These are phyloP conservation scores for Acacia confusa DNA, from an alignment of 306 rosid species.

Conservation along the genomic window DNA sequence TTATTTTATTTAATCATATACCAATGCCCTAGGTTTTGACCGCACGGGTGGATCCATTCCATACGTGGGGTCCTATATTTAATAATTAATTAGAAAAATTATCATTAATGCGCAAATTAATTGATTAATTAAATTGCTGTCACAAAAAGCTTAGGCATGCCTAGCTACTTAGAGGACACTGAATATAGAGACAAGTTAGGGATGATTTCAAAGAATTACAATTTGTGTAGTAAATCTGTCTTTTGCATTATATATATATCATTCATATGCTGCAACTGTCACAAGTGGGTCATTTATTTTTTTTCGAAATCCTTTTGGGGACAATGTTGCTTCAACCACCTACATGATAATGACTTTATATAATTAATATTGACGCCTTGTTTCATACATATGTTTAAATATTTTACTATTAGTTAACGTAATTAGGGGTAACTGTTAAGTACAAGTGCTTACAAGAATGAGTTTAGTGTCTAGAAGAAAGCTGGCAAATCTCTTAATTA, in stretches of 20 bases:
- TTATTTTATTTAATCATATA: not conserved
- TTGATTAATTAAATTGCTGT: constrained; percentile 29
- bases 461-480: constrained; percentile 6
- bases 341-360: constrained; percentile 26
- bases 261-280: not conserved
- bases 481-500: constrained; percentile 14
- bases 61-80: constrained; percentile 32
- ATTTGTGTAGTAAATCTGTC: constrained; percentile 8
- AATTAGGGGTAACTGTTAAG: not conserved
- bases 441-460: constrained; percentile 1
- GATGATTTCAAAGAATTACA: constrained; percentile 20
- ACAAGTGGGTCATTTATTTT: not conserved
- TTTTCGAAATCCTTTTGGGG: constrained; percentile 19
- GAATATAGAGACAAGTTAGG: constrained; percentile 36
- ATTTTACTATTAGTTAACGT: not conserved
- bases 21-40: constrained; percentile 55
- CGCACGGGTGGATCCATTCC: constrained; percentile 57
- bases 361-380: not conserved
- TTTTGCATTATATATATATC: not conserved
- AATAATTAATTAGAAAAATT: constrained; percentile 7
- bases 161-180: constrained; percentile 35
- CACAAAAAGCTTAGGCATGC: constrained; percentile 34
- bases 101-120: not conserved
- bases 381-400: not conserved
- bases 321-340: constrained; percentile 36